Conservation (phyloP, 2,329 filamentous ascomycete species). For the Phyllosticta capitalensis region DNA sequence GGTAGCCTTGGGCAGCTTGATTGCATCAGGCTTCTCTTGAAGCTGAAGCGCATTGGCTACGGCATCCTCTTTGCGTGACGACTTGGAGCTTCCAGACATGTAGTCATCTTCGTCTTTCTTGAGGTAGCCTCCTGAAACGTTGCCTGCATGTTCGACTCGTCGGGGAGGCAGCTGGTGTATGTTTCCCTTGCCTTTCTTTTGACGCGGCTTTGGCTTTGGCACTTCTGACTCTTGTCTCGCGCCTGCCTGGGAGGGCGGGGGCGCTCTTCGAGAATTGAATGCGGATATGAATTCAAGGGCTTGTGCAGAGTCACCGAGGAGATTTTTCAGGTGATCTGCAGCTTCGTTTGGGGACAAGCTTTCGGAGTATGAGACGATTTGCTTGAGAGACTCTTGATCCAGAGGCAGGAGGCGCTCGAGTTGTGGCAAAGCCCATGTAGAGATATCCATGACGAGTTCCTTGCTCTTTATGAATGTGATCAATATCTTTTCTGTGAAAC, state of each 20-base stretch:
- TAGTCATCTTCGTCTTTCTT: conserved; percentile 72
- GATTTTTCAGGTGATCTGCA: conserved; percentile 74
- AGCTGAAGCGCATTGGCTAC: conserved; percentile 38
- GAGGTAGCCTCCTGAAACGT: conserved; percentile 60
- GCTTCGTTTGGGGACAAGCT: conserved; percentile 68
- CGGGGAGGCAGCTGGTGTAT: conserved; percentile 30
- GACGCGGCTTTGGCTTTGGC: conserved; percentile 23
- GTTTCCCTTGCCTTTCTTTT: conserved; percentile 32
- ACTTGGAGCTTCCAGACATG: conserved; percentile 42
- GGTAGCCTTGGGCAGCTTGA: conserved; percentile 19
- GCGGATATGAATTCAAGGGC: conserved; percentile 61
- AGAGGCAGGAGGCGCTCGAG: conserved; percentile 73
- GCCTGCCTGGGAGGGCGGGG: conserved; percentile 16
- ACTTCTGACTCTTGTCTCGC: conserved; percentile 19
- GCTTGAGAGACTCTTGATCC: conserved; percentile 72
- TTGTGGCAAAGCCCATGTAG: conserved; percentile 55
- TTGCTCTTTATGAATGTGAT: not conserved
- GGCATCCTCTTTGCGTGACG: conserved; percentile 32
- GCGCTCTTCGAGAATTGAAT: conserved; percentile 58
- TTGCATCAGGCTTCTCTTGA: conserved; percentile 42
- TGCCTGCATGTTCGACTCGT: conserved; percentile 49
- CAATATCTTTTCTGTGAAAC: not conserved
- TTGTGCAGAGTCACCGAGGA: conserved; percentile 77
- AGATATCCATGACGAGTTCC: conserved; percentile 26
- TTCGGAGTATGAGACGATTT: conserved; percentile 73